Base-by-base conservation (phyloP, 352 stramenopile genomes). In the Pythium pyrilobum region DNA sequence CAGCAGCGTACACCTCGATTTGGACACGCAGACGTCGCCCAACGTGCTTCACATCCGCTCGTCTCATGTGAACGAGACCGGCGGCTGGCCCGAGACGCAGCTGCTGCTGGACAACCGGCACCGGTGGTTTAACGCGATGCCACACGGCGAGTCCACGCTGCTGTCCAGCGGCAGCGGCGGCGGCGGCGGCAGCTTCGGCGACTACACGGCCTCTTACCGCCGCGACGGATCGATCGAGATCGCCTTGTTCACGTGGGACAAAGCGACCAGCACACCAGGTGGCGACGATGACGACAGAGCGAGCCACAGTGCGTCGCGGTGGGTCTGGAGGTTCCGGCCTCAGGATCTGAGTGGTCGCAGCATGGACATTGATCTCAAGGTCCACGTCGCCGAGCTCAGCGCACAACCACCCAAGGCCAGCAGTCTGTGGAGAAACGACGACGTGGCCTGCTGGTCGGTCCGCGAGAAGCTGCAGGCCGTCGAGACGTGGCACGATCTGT, bases 101-200 rank as follows among this genome's bases (percentile, higher is more conserved):
- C 40, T 58, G 20, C 31, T 58, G 39, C 31, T 58, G 21, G 51
- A 58, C 40, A 58, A 58, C 25, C 51, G 51, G 3, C 9, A 33
- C 11, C 51, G 51, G 12, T 20, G 18, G n/a, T 58, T 34, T 23
- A 34, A 58, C 23, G 40, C 51, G 8, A 18, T 50, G 9, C 51
- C 51, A 1, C 20, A 51, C 39, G 51, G 51, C 29, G 51, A 58
- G 32, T 36, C 51, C 8, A 50, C 51, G 33, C 11, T 32, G 32
- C 9, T 37, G 32, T 15, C 32, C 16, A 8, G 33, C 25, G 47
- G 29, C 10, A 37, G n/a, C 31, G 48, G 12, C 29, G 37, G 16
- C 18, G 16, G 16, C 13, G 5, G 13, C 43, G 4, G 4, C 21
- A 12, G 39, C 39, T 7, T 58, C n/a, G 51, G 51, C 4, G 51